These are phyloP conservation scores for Acidiella bohemica DNA, from an alignment of 495 filamentous ascomycete genomes.

Conservation along the genomic window DNA sequence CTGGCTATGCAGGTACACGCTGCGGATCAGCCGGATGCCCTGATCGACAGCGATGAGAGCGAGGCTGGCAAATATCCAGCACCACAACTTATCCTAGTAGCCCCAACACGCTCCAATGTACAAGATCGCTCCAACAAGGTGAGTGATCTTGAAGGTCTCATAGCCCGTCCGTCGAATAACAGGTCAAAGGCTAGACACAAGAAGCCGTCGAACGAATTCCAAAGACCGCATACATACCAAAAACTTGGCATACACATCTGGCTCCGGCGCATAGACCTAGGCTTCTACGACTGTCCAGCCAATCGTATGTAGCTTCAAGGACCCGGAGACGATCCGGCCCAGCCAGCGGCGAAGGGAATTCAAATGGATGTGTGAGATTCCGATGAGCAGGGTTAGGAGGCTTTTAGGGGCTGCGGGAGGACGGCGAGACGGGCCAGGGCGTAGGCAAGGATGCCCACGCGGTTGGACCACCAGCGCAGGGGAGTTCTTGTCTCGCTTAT, in stretches of 20 bases:
- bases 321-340: conserved; percentile 49
- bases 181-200: conserved; percentile 39
- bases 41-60: conserved; percentile 45
- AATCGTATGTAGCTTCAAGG: conserved; percentile 49
- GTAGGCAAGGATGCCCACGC: conserved; percentile 50
- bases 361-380: conserved; percentile 54
- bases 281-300: conserved; percentile 50
- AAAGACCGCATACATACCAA: conserved; percentile 47
- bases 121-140: conserved; percentile 50
- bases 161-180: conserved; percentile 50
- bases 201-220: too few species aligned
- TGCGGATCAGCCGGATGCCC: conserved; percentile 35
- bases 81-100: conserved; percentile 48
- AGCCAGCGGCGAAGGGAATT: conserved; percentile 57
- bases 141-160: conserved; percentile 51
- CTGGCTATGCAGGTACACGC: conserved; percentile 38
- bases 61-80: conserved; percentile 49
- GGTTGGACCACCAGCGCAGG: conserved; percentile 48
- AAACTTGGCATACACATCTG: conserved; percentile 36
- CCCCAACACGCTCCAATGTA: conserved; percentile 57
- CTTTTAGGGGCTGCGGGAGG: conserved; percentile 46
- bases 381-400: conserved; percentile 46
- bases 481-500: too few species aligned
- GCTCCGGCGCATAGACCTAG: conserved; percentile 51
- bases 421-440: conserved; percentile 52